phyloP scores from a whole-genome alignment of 1,284 basidiomycete genomes.

The Tilletia caries region DNA sequence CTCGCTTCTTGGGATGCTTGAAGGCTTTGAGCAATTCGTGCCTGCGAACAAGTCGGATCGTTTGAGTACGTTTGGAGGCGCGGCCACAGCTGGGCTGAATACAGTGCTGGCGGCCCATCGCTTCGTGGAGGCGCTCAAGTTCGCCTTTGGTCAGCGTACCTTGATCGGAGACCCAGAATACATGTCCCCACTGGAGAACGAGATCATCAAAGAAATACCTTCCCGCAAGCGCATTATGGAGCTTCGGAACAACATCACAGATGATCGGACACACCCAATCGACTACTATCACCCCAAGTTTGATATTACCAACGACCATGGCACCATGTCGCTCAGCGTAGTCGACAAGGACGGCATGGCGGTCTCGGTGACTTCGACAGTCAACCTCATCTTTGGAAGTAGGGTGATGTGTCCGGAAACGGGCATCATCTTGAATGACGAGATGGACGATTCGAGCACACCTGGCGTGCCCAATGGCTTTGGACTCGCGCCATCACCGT shows the following conservation, averaged over 20 bases:
- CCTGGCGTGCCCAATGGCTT: constrained; percentile 54
- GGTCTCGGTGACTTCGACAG: constrained; percentile 56
- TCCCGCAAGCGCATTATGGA: constrained; percentile 37
- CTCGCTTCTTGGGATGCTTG: constrained; percentile 53
- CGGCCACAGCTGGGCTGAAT: background rate
- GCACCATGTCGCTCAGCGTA: constrained; percentile 55
- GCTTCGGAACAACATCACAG: constrained; percentile 50
- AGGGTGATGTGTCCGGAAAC: constrained; percentile 57
- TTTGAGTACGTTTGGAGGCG: constrained; percentile 1
- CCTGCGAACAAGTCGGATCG: background rate
- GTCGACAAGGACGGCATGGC: constrained; percentile 54
- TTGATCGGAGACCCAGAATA: constrained; percentile 56
- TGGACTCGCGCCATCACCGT: constrained; percentile 70
- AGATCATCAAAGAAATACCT: constrained; percentile 46
- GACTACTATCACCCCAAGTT: constrained; percentile 54
- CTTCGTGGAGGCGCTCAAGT: constrained; percentile 55
- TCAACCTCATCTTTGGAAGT: constrained; percentile 55
- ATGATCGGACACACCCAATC: constrained; percentile 69
- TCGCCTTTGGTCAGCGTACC: constrained; percentile 56
- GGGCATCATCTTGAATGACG: constrained; percentile 48
- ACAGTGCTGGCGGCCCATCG: constrained; percentile 47
- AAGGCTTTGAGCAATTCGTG: constrained; percentile 52
- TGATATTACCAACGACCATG: constrained; percentile 47
- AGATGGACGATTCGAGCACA: constrained; percentile 56
- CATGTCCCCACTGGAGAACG: constrained; percentile 22